Conservation (phyloP, 257 asterid species). For the Primulina tabacum region DNA sequence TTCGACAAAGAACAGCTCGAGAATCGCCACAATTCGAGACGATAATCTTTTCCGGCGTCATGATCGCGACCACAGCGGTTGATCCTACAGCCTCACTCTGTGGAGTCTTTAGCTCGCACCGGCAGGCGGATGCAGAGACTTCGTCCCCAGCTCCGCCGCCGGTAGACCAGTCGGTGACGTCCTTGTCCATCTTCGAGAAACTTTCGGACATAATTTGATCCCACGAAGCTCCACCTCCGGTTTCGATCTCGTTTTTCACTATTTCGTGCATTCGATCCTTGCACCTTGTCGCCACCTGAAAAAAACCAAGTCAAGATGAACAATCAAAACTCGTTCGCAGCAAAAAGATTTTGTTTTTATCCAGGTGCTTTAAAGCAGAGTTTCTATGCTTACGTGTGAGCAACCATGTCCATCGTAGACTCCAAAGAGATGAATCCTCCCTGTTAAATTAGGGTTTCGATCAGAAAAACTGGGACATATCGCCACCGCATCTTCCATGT, state of each 20-base stretch:
- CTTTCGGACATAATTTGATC: constrained; percentile 50
- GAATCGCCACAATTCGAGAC: constrained; percentile 96
- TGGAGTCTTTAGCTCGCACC: constrained; percentile 83
- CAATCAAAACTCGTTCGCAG: background rate
- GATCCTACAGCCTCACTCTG: constrained; percentile 98
- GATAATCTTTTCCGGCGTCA: constrained; percentile 67
- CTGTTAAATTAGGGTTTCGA: constrained; percentile 10
- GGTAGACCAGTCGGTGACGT: constrained; percentile 46
- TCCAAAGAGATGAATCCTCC: constrained; percentile 60
- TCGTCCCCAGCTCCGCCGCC: constrained; percentile 15
- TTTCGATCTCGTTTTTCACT: constrained; percentile 53
- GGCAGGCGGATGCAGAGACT: constrained; percentile 43
- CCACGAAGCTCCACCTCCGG: constrained; percentile 47
- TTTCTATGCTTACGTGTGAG: constrained; percentile 62
- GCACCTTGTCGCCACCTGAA: constrained; percentile 83
- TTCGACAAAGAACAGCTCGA: constrained; percentile 89
- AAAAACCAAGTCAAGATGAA: background rate
- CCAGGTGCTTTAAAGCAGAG: background rate
- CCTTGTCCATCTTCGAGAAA: constrained; percentile 75
- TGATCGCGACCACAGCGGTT: constrained; percentile 83
- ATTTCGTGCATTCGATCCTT: constrained; percentile 90
- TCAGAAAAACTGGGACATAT: constrained; percentile 48
- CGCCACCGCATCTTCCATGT: constrained; percentile 90
- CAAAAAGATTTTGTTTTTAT: background rate
- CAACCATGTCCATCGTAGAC: constrained; percentile 99